Conservation (phyloP, 2,329 filamentous ascomycete genomes). For the Penicillium sp. region DNA sequence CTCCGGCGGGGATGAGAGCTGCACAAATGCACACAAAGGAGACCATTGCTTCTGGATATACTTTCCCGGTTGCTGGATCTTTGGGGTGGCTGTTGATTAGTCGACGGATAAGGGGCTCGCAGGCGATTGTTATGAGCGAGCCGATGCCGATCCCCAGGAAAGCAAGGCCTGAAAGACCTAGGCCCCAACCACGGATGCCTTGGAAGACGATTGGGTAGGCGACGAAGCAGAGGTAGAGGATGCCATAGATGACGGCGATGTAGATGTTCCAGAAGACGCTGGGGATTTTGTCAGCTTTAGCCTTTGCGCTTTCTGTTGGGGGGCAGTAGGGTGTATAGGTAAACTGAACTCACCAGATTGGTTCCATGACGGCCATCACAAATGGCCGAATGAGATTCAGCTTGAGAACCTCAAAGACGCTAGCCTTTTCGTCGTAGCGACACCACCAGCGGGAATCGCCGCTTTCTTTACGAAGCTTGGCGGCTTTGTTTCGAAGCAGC, state of each 20-base stretch:
- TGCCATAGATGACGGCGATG: slow-evolving; percentile 74
- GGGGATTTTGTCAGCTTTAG: slow-evolving; percentile 9
- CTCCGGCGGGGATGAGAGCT: slow-evolving; percentile 68
- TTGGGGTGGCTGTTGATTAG: slow-evolving; percentile 73
- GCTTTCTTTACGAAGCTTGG: slow-evolving; percentile 61
- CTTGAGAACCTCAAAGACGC: slow-evolving; percentile 64
- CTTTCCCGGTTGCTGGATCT: slow-evolving; percentile 70
- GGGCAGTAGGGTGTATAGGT: background rate
- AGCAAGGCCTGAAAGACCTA: slow-evolving; percentile 69
- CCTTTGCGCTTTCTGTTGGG: background rate
- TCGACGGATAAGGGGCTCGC: slow-evolving; percentile 66
- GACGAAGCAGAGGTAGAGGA: slow-evolving; percentile 86
- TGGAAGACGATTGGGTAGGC: slow-evolving; percentile 83
- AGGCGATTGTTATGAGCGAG: slow-evolving; percentile 49
- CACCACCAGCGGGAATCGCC: slow-evolving; percentile 72
- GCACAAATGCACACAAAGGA: slow-evolving; percentile 74
- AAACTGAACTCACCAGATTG: slow-evolving; percentile 63
- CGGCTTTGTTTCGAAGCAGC: slow-evolving; percentile 65
- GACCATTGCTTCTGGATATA: slow-evolving; percentile 75
- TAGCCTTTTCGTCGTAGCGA: slow-evolving; percentile 69
- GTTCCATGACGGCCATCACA: slow-evolving; percentile 71
- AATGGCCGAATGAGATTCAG: slow-evolving; percentile 75
- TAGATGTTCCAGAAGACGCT: slow-evolving; percentile 72
- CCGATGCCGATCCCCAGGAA: slow-evolving; percentile 70
- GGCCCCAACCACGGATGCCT: slow-evolving; percentile 69